phyloP scores from a whole-genome alignment of 164 flowering plant species.

The Houttuynia cordata region DNA sequence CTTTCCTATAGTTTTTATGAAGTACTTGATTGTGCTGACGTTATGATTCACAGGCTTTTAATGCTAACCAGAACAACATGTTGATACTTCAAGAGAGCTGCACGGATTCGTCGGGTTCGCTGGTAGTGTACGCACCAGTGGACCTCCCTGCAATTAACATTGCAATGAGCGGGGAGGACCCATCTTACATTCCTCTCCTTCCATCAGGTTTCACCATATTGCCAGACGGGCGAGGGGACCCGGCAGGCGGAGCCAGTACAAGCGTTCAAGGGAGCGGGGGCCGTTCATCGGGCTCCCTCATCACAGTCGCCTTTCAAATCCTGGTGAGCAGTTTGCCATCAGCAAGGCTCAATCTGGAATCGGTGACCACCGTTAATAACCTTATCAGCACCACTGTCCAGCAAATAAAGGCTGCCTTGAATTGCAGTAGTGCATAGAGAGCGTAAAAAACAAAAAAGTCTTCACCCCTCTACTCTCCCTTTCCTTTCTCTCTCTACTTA shows the following conservation, averaged over 20 bases:
- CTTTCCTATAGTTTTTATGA: background rate
- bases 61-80: conserved; percentile 66
- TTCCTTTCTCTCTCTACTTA: conserved; percentile 14
- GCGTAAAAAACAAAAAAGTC: conserved; percentile 27
- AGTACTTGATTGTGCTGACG: background rate
- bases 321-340: conserved; percentile 64
- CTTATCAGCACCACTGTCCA: conserved; percentile 71
- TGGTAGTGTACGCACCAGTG: conserved; percentile 61
- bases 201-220: conserved; percentile 78
- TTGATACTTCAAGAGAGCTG: conserved; percentile 83
- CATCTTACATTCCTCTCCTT: conserved; percentile 55
- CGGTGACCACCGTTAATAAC: conserved; percentile 61
- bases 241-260: conserved; percentile 14
- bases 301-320: conserved; percentile 76
- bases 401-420: conserved; percentile 57
- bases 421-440: conserved; percentile 6
- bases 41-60: conserved; percentile 33
- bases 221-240: conserved; percentile 41
- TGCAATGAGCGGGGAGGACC: conserved; percentile 78
- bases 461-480: conserved; percentile 1
- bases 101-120: conserved; percentile 60
- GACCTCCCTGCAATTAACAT: conserved; percentile 58
- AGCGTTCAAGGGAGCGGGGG: conserved; percentile 8
- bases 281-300: conserved; percentile 45
- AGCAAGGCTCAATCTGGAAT: conserved; percentile 55